phyloP scores from a whole-genome alignment of 345 rosid genomes.

The Raphanus sativus region DNA sequence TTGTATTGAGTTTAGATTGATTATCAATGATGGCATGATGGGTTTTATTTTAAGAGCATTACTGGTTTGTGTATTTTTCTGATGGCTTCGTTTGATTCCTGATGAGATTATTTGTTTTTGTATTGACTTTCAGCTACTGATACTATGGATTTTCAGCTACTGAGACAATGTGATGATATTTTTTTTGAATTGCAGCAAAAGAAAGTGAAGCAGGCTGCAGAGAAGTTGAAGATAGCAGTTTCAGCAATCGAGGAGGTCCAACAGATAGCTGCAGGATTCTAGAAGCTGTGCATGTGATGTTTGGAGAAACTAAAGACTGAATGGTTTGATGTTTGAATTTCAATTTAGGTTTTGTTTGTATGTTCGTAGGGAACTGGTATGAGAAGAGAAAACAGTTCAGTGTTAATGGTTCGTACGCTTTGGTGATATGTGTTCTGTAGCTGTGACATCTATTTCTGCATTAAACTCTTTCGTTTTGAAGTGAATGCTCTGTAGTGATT shows the following conservation, averaged over 20 bases:
- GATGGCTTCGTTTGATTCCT: too few relatives aligned
- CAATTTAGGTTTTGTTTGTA: constrained; percentile 15
- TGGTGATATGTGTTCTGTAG: not conserved
- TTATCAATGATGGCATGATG: too few relatives aligned
- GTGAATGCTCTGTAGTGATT: not conserved
- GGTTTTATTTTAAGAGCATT: too few relatives aligned
- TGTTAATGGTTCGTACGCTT: constrained; percentile 16
- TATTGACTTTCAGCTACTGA: too few relatives aligned
- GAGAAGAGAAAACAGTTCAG: not conserved
- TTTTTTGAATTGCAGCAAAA: constrained; percentile 24
- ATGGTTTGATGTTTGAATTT: constrained; percentile 20
- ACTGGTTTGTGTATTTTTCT: too few relatives aligned
- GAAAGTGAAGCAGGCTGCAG: constrained; percentile 37
- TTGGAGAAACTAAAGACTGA: constrained; percentile 18
- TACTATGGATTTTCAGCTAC: too few relatives aligned
- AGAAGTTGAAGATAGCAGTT: constrained; percentile 26
- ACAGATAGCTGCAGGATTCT: constrained; percentile 19
- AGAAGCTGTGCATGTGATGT: constrained; percentile 17
- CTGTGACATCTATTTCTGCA: not conserved
- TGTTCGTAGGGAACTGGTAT: constrained; percentile 20
- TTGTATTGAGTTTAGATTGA: too few relatives aligned
- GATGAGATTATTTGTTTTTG: too few relatives aligned
- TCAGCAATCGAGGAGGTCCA: constrained; percentile 27
- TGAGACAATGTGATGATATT: not conserved
- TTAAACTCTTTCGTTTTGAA: not conserved